Percentiles rank a stretch among this genome's conserved stretches.
Conservation (phyloP, 1,284 basidiomycete genomes). For the Austroboletus niveus region DNA sequence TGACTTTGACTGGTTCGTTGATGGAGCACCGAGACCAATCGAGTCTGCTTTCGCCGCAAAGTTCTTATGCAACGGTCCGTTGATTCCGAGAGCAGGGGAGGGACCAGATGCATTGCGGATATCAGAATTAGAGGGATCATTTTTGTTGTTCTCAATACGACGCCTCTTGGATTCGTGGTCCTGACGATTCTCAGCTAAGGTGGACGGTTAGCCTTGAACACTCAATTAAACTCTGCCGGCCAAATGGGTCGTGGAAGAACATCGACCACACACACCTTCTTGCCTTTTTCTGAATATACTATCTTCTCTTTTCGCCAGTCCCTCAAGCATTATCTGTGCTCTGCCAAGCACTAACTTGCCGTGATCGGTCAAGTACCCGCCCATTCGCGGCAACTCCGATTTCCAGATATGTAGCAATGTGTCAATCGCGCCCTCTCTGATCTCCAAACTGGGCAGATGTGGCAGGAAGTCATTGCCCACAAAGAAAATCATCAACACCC, state of each 20-base stretch:
- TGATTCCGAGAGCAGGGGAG: slow-evolving; percentile 52
- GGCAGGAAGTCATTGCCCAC: slow-evolving; percentile 99
- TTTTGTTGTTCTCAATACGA: slow-evolving; percentile 68
- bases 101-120: slow-evolving; percentile 44
- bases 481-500: slow-evolving; percentile 99
- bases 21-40: slow-evolving; percentile 65
- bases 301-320: slow-evolving; percentile 89
- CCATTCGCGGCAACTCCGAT: slow-evolving; percentile 89
- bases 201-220: slow-evolving; percentile 13
- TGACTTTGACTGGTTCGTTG: slow-evolving; percentile 53
- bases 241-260: slow-evolving; percentile 4
- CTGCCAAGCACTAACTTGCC: slow-evolving; percentile 85
- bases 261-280: slow-evolving; percentile 66
- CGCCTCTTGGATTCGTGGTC: slow-evolving; percentile 87
- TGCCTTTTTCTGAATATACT: slow-evolving; percentile 92
- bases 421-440: slow-evolving; percentile 98
- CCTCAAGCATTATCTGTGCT: slow-evolving; percentile 94
- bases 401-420: slow-evolving; percentile 96
- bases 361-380: slow-evolving; percentile 94
- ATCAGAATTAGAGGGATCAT: slow-evolving; percentile 23
- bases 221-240: slow-evolving; percentile 1
- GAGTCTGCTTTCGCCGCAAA: slow-evolving; percentile 75
- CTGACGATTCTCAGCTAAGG: slow-evolving; percentile 86
- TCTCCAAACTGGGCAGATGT: slow-evolving; percentile 96
- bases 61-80: slow-evolving; percentile 55